Base-by-base conservation (phyloP, 192 early-diverging fungal genomes). In the Umbelopsis sp. region DNA sequence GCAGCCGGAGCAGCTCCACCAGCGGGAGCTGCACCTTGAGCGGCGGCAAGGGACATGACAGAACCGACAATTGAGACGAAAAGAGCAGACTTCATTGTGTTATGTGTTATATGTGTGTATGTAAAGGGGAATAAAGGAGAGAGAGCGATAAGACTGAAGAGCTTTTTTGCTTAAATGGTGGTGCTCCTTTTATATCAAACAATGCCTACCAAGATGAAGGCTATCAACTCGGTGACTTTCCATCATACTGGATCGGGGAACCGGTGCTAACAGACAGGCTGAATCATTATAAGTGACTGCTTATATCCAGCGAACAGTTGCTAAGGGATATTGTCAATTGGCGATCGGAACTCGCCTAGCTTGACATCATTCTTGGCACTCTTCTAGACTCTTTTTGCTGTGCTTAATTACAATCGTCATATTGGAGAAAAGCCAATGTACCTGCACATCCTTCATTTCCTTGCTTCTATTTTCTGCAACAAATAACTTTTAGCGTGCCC, bases 61-160 rank as follows among this genome's bases (percentile, higher is more conserved):
- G 55, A 61, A 3, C 55, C 55, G 16, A 61, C 25, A 30, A 61
- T 61, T 61, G 55, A 61, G 16, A 61, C 55, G 55, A 61, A 61
- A 61, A 61, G 30, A 37, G 55, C 30, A 61, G 55, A 61, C 30
- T 61, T 61, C 55, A 61, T 61, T 61, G 30, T 53, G 22, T 51
- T 15, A 21, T 55, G 52, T 55, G 52, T 61, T 27, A 0, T 30
- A 16, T 58, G 23, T 58, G 15, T 41, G 9, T 35, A 30, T 18
- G 21, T 11, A 61, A 35, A 30, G 8, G 16, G 4, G 18, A 10
- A 35, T n/a, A 12, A 23, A 53, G 51, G 51, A 23, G 18, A 23
- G 18, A 7, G 25, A 61, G 4, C 16, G 13, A 33, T 35, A 35
- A 11, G 27, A 35, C 16, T 35, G 2, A 12, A 25, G 5, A 7